Base-by-base conservation (phyloP, 139 green algal genomes). In the Closterium sp. region DNA sequence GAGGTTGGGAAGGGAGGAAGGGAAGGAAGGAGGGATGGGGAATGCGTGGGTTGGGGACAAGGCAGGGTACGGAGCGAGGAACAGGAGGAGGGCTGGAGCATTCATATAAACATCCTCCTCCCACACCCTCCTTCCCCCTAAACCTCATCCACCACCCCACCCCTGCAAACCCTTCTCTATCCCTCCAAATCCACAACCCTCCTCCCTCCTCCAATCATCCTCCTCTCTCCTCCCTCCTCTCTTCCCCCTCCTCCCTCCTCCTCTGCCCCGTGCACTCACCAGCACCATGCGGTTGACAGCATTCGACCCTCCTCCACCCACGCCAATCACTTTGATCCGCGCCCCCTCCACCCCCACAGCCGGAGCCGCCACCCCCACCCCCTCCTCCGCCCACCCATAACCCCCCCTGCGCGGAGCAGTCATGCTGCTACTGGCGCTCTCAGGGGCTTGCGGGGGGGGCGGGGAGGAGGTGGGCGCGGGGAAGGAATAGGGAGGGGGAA, bases 251-350 rank as follows among this genome's bases (percentile, higher is more conserved):
- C 31, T 87, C 33, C 25, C 84, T 87, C 84, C 33, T 34, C 84
- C 16, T 87, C 84, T 87, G 23, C 84, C 84, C 33, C 16, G 12
- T 34, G 33, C 84, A 66, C 84, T 87, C 84, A 91, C 87, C 34
- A 86, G 55, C 33, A 98, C 87, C 97, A 99, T 99, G 88, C 97
- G 96, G 94, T 99, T 99, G 1, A 99, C 97, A 32, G 97, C 97
- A 86, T 99, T 99, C 16, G 94, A 97, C 12, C 97, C 97, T 85
- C 97, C 97, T 31, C 97, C 97, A 28, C 97, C 97, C 19, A 99
- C 97, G 25, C 97, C 97, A 30, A 92, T 90, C 33, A 92, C 89
- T 55, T 92, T 92, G 83, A 92, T 92, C 89, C 38, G 83, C 31
- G 89, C 89, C 19, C 88, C 88, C 21, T 88, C 83, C 55, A 76